phyloP scores from a whole-genome alignment of 1,139 yeast species.

The Yamadazyma atlantica region DNA sequence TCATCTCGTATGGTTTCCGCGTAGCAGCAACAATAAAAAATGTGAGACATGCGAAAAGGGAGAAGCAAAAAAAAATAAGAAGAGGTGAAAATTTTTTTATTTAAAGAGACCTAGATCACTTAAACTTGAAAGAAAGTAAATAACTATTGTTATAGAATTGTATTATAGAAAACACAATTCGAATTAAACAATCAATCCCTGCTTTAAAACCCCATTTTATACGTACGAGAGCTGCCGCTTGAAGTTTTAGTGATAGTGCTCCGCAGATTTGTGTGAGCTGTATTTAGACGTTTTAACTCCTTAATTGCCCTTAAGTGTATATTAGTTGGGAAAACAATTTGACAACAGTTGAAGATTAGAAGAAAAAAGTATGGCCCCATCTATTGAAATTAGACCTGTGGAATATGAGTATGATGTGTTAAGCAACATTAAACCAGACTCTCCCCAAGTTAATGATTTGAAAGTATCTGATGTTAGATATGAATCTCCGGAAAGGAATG shows the following conservation, averaged over 20 bases:
- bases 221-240: constrained; percentile 52
- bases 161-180: too few relatives aligned
- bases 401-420: constrained; percentile 9
- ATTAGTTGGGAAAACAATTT: constrained; percentile 15
- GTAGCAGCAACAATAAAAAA: not conserved
- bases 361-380: constrained; percentile 25
- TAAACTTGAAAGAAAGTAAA: too few relatives aligned
- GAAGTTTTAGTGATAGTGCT: constrained; percentile 31
- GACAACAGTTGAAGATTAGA: not conserved
- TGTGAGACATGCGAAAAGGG: not conserved
- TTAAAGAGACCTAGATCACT: not conserved
- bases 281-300: not conserved
- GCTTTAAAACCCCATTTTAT: not conserved
- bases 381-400: constrained; percentile 19
- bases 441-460: too few relatives aligned
- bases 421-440: constrained; percentile 1
- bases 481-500: not conserved
- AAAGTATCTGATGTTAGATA: not conserved
- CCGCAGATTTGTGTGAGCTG: constrained; percentile 35
- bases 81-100: not conserved
- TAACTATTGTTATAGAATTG: too few relatives aligned
- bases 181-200: not conserved
- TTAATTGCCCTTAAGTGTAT: constrained; percentile 5
- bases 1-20: too few relatives aligned
- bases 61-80: too few relatives aligned